Evolutionary conservation across 805 yeast species (phyloP).

Genomic region (Kazachstania martiniae): DNA sequence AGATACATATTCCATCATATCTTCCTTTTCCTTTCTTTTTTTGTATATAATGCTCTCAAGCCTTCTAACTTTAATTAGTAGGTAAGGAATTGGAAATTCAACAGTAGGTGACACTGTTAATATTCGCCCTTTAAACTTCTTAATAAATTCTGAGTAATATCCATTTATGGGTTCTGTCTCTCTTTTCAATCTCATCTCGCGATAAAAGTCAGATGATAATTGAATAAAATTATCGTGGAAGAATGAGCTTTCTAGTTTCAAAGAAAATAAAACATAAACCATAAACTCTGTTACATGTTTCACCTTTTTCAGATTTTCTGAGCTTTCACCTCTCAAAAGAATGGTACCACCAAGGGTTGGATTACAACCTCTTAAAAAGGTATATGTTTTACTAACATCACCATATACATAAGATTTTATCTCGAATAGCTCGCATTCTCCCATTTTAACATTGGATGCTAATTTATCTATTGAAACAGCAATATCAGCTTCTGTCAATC

Average conservation of each 20-base stretch:
- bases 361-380: conserved; percentile 72
- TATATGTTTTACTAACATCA: conserved; percentile 52
- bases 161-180: conserved; percentile 15
- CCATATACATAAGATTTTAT: conserved; percentile 54
- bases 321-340: conserved; percentile 71
- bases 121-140: conserved; percentile 37
- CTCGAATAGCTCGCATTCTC: conserved; percentile 62
- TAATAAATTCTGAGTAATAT: conserved; percentile 31
- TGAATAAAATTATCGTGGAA: conserved; percentile 60
- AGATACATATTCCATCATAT: too few relatives aligned
- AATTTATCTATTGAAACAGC: conserved; percentile 78
- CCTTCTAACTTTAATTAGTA: conserved; percentile 43
- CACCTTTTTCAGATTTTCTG: conserved; percentile 48
- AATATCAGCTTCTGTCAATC: conserved; percentile 75
- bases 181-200: conserved; percentile 10
- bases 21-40: conserved; percentile 15
- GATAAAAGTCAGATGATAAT: conserved; percentile 32
- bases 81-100: conserved; percentile 56
- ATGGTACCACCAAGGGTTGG: conserved; percentile 71
- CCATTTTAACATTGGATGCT: conserved; percentile 60
- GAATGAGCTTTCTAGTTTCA: conserved; percentile 63
- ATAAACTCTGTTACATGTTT: conserved; percentile 75
- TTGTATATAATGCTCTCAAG: conserved; percentile 34
- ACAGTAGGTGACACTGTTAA: conserved; percentile 84
- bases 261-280: conserved; percentile 67